phyloP scores from a whole-genome alignment of 768 basidiomycete genomes.

The Galerina marginata region DNA sequence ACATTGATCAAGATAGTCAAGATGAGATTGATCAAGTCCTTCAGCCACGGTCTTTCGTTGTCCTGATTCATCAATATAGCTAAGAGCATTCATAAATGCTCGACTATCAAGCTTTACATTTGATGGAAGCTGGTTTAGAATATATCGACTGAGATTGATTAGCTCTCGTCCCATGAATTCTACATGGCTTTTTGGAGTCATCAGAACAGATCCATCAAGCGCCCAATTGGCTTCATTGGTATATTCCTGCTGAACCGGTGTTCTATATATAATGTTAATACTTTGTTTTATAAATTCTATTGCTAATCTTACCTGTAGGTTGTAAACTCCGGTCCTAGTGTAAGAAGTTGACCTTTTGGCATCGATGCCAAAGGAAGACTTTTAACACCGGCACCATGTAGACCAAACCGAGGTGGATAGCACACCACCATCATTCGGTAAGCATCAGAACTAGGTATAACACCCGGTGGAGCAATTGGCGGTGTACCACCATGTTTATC shows the following conservation, averaged over 20 bases:
- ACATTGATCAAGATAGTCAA: too few species aligned
- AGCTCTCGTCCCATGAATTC: too few species aligned
- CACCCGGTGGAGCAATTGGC: constrained; percentile 6
- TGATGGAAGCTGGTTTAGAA: too few species aligned
- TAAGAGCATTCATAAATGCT: too few species aligned
- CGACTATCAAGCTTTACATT: too few species aligned
- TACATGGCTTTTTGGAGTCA: not conserved
- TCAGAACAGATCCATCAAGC: not conserved
- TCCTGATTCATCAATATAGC: too few species aligned
- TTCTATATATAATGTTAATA: too few species aligned
- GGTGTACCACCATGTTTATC: constrained; percentile 20
- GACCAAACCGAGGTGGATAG: constrained; percentile 19
- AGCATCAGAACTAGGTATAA: not conserved
- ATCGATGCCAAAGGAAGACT: not conserved
- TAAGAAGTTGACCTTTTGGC: not conserved
- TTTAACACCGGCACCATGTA: constrained; percentile 4
- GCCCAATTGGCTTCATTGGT: constrained; percentile 5
- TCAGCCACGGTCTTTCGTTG: too few species aligned
- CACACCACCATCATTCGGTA: constrained; percentile 13
- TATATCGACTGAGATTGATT: too few species aligned
- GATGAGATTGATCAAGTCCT: too few species aligned
- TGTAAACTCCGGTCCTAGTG: not conserved
- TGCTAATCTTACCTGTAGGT: too few species aligned
- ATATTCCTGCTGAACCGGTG: not conserved
- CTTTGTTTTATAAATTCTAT: too few species aligned